Evolutionary conservation across 2,329 filamentous ascomycete species (phyloP).

Genomic region (Ascochyta koolunga): DNA sequence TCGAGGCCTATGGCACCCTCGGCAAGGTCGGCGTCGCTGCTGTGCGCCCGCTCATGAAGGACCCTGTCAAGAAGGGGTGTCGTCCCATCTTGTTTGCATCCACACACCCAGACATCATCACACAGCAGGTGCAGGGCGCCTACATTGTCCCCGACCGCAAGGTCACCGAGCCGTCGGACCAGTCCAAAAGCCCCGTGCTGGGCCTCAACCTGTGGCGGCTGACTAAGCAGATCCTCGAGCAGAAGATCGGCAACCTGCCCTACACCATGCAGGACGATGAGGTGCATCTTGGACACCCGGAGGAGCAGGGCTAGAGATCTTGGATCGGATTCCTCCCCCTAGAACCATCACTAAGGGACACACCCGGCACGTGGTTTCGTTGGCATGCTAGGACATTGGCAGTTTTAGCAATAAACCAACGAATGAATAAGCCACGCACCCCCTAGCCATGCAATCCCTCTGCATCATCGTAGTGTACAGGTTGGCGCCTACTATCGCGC

Average conservation of each 20-base stretch:
- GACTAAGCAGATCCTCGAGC: slow-evolving; percentile 52
- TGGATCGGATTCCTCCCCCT: too few species aligned
- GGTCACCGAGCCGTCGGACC: slow-evolving; percentile 50
- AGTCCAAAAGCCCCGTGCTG: slow-evolving; percentile 53
- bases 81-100: slow-evolving; percentile 57
- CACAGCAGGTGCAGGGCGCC: slow-evolving; percentile 53
- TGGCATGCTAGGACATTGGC: too few species aligned
- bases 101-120: slow-evolving; percentile 52
- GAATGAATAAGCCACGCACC: not conserved
- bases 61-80: slow-evolving; percentile 56
- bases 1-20: slow-evolving; percentile 57
- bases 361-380: too few species aligned
- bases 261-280: slow-evolving; percentile 35
- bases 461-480: too few species aligned
- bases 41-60: slow-evolving; percentile 56
- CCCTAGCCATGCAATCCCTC: not conserved
- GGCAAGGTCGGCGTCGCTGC: slow-evolving; percentile 54
- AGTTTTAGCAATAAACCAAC: not conserved
- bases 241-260: slow-evolving; percentile 46
- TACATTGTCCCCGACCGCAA: slow-evolving; percentile 60
- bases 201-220: slow-evolving; percentile 55
- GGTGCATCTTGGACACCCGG: slow-evolving; percentile 1
- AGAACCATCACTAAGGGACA: too few species aligned
- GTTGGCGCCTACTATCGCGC: too few species aligned
- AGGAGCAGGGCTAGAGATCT: not conserved